Base-by-base conservation (phyloP, 2,329 filamentous ascomycete genomes). In the Aspergillus neoniger region DNA sequence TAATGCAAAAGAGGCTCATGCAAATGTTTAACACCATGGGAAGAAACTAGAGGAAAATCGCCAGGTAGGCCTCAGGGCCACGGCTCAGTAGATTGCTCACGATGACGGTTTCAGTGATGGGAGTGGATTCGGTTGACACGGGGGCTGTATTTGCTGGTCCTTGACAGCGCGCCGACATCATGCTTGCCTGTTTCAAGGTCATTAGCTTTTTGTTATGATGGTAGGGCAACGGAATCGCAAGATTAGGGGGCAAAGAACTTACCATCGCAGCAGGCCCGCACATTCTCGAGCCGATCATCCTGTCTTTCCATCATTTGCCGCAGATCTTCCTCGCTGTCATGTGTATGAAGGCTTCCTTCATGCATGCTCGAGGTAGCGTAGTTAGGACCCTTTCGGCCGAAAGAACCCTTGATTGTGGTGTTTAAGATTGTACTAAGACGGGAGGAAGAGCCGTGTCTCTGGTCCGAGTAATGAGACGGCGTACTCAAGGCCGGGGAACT, bases 201-300 rank as follows among this genome's bases (percentile, higher is more conserved):
- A 32, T 44, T 36, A 53, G 50, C 51, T 5, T 23, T 12, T n/a
- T n/a, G n/a, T 25, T 17, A 21, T 14, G 17, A 19, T 19, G 12
- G 39, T 14, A 21, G 9, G n/a, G 17, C 39, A 15, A 36, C 43
- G 17, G 5, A 58, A 19, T 5, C 15, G 9, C 43, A 12, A 38
- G 25, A 28, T 8, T 81, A 21, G 19, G 15, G n/a, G 9, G 19
- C 14, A n/a, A 17, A 8, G 3, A 36, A 50, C 89, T 85, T 84
- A 94, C 93, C 95, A 85, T 98, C 95, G 77, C 95, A 99, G 80
- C 95, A 99, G 61, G 94, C 93, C 73, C 95, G 85, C 65, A 99
- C 95, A 75, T 99, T 97, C 82, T 98, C 94, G 70, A 98, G 83
- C 63, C 88, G 85, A 72, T 93, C 91, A 25, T 88, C 82, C 67